Conservation (phyloP, 768 basidiomycete genomes). For the Mycena floridula region DNA sequence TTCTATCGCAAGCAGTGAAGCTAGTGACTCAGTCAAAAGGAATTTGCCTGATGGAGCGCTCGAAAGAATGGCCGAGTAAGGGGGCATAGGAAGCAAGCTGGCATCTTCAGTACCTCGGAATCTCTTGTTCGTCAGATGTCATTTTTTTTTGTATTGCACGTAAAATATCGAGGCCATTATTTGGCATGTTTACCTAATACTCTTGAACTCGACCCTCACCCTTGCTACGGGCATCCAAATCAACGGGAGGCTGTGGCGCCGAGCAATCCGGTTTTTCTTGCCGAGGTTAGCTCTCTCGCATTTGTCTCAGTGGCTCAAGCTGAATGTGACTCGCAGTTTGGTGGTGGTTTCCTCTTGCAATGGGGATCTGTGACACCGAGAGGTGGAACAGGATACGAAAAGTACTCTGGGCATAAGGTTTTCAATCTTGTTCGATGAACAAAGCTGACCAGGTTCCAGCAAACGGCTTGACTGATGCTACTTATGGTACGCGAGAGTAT, state of each 20-base stretch:
- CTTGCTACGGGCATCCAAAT: no score
- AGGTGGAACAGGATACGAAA: conserved; percentile 47
- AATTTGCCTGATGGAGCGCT: no score
- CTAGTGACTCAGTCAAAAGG: no score
- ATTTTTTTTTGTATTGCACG: no score
- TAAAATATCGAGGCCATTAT: no score
- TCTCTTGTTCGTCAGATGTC: no score
- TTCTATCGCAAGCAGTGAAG: no score
- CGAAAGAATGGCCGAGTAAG: no score
- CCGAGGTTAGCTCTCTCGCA: conserved; percentile 34
- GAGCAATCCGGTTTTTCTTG: conserved; percentile 43
- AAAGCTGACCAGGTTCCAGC: conserved; percentile 21
- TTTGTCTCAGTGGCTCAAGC: not conserved
- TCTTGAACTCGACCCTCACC: no score
- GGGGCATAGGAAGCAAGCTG: no score
- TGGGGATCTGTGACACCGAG: conserved; percentile 33
- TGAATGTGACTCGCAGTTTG: conserved; percentile 27
- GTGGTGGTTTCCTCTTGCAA: conserved; percentile 39
- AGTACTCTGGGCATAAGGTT: conserved; percentile 28
- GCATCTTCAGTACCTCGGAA: no score
- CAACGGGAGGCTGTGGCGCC: conserved; percentile 35
- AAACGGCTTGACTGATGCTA: conserved; percentile 34
- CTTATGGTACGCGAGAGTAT: conserved; percentile 35
- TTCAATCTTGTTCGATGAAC: not conserved
- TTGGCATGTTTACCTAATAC: no score